Evolutionary conservation across 176 grass and related monocot species (phyloP).

Genomic region (Areca catechu): DNA sequence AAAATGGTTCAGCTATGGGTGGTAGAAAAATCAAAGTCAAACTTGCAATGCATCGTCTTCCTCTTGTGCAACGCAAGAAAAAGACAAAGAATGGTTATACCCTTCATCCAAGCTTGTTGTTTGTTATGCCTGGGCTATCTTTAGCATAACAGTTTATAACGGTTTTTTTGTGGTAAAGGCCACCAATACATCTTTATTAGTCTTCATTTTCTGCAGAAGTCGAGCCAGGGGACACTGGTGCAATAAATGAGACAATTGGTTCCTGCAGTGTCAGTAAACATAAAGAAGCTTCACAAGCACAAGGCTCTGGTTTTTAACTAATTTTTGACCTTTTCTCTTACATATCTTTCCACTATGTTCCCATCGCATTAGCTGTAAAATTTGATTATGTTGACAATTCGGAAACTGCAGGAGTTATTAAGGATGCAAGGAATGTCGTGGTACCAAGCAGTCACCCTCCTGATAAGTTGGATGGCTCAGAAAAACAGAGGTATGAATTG

Average conservation of each 20-base stretch:
- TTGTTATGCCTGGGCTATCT: background rate
- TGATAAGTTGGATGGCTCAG: constrained; percentile 47
- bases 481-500: constrained; percentile 75
- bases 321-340: no score
- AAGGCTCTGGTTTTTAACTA: constrained; percentile 25
- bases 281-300: constrained; percentile 20
- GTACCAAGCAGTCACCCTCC: constrained; percentile 9
- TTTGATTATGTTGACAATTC: no score
- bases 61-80: constrained; percentile 48
- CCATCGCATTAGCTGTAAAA: no score
- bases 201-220: constrained; percentile 10
- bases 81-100: constrained; percentile 56
- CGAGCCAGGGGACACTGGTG: constrained; percentile 31
- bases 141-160: no score
- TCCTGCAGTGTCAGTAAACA: constrained; percentile 13
- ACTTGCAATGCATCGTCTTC: constrained; percentile 67
- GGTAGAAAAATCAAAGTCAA: constrained; percentile 89
- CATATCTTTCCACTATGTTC: no score
- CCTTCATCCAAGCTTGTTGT: constrained; percentile 11
- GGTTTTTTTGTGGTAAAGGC: no score
- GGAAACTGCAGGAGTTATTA: constrained; percentile 9
- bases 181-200: no score
- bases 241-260: constrained; percentile 32
- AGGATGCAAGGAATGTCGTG: constrained; percentile 13
- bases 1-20: constrained; percentile 52